Evolutionary conservation across 306 rosid species (phyloP).

Genomic region (Cotoneaster glaucophyllus): DNA sequence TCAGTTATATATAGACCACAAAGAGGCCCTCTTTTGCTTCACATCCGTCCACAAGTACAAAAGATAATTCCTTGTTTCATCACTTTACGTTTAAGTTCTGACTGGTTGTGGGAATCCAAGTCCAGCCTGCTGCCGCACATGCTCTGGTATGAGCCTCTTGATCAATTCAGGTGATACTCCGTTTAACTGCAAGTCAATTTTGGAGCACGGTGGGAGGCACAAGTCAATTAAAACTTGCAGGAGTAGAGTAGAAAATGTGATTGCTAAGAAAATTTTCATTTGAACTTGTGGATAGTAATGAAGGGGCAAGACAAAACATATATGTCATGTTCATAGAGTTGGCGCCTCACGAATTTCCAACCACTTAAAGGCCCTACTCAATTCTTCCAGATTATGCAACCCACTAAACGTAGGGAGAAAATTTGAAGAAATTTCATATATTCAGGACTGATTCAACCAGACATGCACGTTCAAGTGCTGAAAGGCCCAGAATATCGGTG

Average conservation of each 20-base stretch:
- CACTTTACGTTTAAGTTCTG: slow-evolving; percentile 48
- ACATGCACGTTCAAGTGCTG: not conserved
- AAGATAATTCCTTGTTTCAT: slow-evolving; percentile 28
- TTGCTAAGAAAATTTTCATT: not conserved
- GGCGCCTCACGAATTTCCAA: not conserved
- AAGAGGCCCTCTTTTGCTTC: slow-evolving; percentile 35
- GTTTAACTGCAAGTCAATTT: slow-evolving; percentile 43
- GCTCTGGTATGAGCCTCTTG: slow-evolving; percentile 79
- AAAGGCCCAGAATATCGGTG: not conserved
- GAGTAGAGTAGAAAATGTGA: not conserved
- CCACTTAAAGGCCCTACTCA: not conserved
- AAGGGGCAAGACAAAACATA: not conserved
- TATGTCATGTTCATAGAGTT: not conserved
- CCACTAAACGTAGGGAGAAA: not conserved
- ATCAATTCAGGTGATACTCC: slow-evolving; percentile 75
- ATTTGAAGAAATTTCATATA: too few relatives aligned
- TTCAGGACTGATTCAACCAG: too few relatives aligned
- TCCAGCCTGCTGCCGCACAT: slow-evolving; percentile 59
- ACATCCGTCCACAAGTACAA: slow-evolving; percentile 27
- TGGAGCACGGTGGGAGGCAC: not conserved
- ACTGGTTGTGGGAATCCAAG: slow-evolving; percentile 43
- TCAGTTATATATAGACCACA: slow-evolving; percentile 34
- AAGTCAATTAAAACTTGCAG: not conserved
- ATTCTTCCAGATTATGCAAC: not conserved
- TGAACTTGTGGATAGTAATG: not conserved